Percentiles rank a stretch among this genome's conserved stretches.
These are phyloP conservation scores for Rhytidiadelphus loreus DNA, from an alignment of 225 moss, liverwort and hornwort genomes.

Conservation along the genomic window DNA sequence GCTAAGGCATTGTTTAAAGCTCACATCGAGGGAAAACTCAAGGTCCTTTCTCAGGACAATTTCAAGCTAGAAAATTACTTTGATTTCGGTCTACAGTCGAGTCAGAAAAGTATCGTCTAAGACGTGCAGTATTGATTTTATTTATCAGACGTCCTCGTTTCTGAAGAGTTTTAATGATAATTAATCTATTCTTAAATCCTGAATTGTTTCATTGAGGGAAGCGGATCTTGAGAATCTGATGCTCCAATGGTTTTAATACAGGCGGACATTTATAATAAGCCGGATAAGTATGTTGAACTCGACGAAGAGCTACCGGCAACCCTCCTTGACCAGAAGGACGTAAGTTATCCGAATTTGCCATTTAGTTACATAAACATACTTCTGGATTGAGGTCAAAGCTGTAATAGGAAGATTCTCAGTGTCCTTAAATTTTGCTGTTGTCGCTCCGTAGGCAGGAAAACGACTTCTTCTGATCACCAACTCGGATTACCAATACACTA, in stretches of 20 bases:
- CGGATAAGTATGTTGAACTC: conserved; percentile 64
- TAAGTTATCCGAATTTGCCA: background rate
- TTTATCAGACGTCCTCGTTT: background rate
- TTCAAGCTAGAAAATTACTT: background rate
- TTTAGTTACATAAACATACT: background rate
- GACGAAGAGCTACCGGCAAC: conserved; percentile 60
- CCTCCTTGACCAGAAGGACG: conserved; percentile 72
- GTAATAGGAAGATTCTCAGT: background rate
- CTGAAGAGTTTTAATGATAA: background rate
- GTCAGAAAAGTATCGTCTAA: background rate
- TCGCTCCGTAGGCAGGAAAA: conserved; percentile 52
- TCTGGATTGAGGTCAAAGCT: background rate
- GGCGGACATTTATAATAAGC: conserved; percentile 67
- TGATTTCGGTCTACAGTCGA: background rate
- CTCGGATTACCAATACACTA: conserved; percentile 66
- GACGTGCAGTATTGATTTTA: background rate
- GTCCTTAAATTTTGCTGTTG: background rate
- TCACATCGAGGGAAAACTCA: conserved; percentile 72
- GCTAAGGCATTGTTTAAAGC: conserved; percentile 68
- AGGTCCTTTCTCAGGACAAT: conserved; percentile 3
- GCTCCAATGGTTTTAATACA: background rate
- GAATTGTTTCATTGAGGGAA: background rate
- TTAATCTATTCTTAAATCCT: background rate
- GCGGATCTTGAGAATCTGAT: background rate
- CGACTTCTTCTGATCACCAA: conserved; percentile 66